Conservation (phyloP, 192 early-diverging fungal species). For the Funneliformis mosseae region DNA sequence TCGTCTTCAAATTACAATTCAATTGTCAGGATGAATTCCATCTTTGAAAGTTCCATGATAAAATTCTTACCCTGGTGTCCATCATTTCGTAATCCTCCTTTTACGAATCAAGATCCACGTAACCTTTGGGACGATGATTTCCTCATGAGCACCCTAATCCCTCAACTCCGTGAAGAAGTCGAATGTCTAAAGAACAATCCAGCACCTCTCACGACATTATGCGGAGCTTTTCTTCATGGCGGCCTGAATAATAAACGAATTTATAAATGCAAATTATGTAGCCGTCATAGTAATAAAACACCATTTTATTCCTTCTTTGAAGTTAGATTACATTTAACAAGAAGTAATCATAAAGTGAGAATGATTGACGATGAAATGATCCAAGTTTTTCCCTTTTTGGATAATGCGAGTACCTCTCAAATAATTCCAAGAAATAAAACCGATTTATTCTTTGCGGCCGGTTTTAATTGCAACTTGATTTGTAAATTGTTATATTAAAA, state of each 20-base stretch:
- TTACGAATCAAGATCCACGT: neutral
- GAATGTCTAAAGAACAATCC: neutral
- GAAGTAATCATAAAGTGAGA: too few species aligned
- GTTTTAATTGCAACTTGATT: neutral
- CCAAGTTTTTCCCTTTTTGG: too few species aligned
- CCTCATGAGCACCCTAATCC: neutral
- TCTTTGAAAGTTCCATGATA: neutral
- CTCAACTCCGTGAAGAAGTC: constrained; percentile 3
- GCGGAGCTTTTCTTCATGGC: too few species aligned
- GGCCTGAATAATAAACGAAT: too few species aligned
- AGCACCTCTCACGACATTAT: too few species aligned
- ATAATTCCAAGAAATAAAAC: neutral
- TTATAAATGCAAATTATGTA: too few species aligned
- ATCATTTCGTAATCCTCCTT: constrained; percentile 20
- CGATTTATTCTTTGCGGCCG: neutral
- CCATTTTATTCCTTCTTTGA: too few species aligned
- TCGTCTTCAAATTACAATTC: neutral
- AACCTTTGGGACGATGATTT: constrained; percentile 17
- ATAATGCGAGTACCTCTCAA: neutral
- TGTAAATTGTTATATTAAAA: neutral
- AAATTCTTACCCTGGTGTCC: constrained; percentile 8
- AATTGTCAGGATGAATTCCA: neutral
- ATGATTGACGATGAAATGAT: too few species aligned
- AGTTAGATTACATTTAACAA: too few species aligned
- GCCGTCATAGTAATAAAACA: too few species aligned